Base-by-base conservation (phyloP, 2,329 filamentous ascomycete species). In the Graphilbum ipis-grandicollis region DNA sequence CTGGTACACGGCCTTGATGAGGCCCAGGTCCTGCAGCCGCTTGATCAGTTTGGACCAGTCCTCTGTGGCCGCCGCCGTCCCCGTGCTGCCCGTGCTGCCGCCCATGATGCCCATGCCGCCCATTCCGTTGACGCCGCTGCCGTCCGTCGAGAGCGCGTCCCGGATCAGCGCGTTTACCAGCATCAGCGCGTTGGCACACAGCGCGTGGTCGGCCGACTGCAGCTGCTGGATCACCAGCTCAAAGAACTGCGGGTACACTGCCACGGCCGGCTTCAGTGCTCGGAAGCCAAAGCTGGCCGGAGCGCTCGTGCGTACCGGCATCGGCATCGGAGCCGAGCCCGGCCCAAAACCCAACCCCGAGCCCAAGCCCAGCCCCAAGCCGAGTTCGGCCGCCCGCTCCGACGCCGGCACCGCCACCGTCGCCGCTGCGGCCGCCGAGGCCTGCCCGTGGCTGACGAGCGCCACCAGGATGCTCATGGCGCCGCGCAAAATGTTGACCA, bases 1-100 rank as follows among this genome's bases (percentile, higher is more conserved):
- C 45, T 74, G 73, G 55, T 85, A 94, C 13, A 93, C 88, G 9
- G 84, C 82, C 55, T 84, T 83, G 45, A 96, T 93, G 29, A 96
- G 73, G 1, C 88, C 90, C 22, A 96, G 60, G 56, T 96, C 88
- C 55, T 96, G 90, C 46, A 98, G 58, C 44, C 77, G 70, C 61
- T 93, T 93, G 56, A 98, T 86, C 50, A 96, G 92, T 49, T 82
- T 90, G 34, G 85, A 82, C 86, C 90, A 96, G 49, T 96, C 88
- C 42, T 82, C 75, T 14, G 56, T 59, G 2, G 56, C 33, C 3
- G 39, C 19, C 6, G 35, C 33, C 6, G 35, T 33, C 14, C 31
- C 37, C 5, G 23, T 15, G 44, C 43, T 9, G 50, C 50, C 22
- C 50, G 47, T 6, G 44, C 44, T 51, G 37, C 50, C 47, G 13